Conservation (phyloP, 805 yeast genomes). For the Scheffersomyces ergatensis region DNA sequence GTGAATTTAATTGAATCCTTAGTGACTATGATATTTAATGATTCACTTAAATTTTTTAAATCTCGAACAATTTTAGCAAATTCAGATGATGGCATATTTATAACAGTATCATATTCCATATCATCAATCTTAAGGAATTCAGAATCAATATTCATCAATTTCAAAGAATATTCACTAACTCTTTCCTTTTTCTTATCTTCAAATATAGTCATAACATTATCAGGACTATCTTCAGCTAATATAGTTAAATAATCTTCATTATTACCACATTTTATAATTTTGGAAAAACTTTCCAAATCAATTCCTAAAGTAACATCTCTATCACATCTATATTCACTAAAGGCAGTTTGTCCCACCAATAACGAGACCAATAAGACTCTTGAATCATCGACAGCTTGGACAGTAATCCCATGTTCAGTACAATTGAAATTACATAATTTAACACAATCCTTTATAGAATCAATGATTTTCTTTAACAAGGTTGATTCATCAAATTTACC, state of each 20-base stretch:
- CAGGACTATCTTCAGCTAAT: slow-evolving; percentile 87
- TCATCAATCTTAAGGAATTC: slow-evolving; percentile 93
- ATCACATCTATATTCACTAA: slow-evolving; percentile 92
- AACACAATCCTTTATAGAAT: slow-evolving; percentile 91
- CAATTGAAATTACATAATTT: slow-evolving; percentile 95
- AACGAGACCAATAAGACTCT: slow-evolving; percentile 90
- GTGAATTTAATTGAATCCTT: slow-evolving; percentile 89
- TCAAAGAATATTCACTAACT: slow-evolving; percentile 85
- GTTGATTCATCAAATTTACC: slow-evolving; percentile 94
- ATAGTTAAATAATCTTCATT: slow-evolving; percentile 84
- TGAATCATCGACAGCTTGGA: slow-evolving; percentile 97
- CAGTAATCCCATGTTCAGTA: slow-evolving; percentile 90
- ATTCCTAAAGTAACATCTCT: slow-evolving; percentile 88
- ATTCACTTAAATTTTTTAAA: slow-evolving; percentile 81
- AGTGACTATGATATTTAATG: slow-evolving; percentile 79
- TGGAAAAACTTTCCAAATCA: slow-evolving; percentile 82
- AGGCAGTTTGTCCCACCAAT: slow-evolving; percentile 83
- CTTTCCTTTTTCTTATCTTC: slow-evolving; percentile 91
- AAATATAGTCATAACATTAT: slow-evolving; percentile 72
- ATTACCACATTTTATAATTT: slow-evolving; percentile 88
- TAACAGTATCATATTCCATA: slow-evolving; percentile 82
- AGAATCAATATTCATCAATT: slow-evolving; percentile 94
- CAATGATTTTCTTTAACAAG: slow-evolving; percentile 86
- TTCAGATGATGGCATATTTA: slow-evolving; percentile 84
- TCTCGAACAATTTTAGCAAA: slow-evolving; percentile 90